A percentile compares a stretch with the other conserved stretches of the same genome.
Evolutionary conservation across 805 yeast genomes (phyloP).

Genomic region (Vanderwaltozyma polyspora): DNA sequence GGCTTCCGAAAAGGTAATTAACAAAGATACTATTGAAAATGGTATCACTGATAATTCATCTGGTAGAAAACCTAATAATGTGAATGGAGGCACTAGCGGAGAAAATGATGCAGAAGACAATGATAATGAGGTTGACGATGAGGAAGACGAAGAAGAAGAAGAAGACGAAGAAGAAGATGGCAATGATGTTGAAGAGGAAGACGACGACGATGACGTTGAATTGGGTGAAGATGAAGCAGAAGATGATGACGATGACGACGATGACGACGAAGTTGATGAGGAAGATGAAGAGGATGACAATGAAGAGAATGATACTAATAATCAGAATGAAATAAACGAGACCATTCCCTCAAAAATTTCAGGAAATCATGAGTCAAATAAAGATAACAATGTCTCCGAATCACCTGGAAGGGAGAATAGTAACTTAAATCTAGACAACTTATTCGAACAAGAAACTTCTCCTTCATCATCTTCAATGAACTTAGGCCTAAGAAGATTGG

Average conservation of each 20-base stretch:
- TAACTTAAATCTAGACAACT: slow-evolving; percentile 1
- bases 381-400: too few species aligned
- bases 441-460: slow-evolving; percentile 1
- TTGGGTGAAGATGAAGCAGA: not conserved
- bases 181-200: not conserved
- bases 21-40: too few species aligned
- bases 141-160: too few species aligned
- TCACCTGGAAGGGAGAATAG: not conserved
- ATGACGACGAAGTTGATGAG: not conserved
- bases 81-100: not conserved
- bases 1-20: too few species aligned
- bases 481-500: slow-evolving; percentile 13
- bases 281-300: not conserved
- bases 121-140: not conserved
- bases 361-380: too few species aligned
- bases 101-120: not conserved
- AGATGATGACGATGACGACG: not conserved
- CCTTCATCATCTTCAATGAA: slow-evolving; percentile 10
- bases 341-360: too few species aligned
- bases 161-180: not conserved
- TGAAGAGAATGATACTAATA: not conserved
- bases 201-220: not conserved
- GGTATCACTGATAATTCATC: too few species aligned
- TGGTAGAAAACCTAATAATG: too few species aligned
- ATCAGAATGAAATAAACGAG: not conserved